A percentile compares a stretch with the other conserved stretches of the same genome.
Conservation (phyloP, 352 stramenopile species). For the Globisporangium yorkense region DNA sequence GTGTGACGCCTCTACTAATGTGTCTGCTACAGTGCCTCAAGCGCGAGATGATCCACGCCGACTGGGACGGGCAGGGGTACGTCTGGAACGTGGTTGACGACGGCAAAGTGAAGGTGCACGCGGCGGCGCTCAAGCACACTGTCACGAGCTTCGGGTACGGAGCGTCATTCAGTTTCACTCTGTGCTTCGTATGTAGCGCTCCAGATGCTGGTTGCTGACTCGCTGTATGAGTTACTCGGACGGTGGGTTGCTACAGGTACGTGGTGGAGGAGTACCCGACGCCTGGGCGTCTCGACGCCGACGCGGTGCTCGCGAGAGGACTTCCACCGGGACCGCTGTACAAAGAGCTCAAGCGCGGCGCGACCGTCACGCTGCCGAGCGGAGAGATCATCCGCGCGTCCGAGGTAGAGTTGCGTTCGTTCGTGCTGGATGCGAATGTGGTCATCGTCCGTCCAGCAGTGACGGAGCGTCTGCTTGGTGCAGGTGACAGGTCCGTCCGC, state of each 20-base stretch:
- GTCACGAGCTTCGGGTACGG: slow-evolving; percentile 74
- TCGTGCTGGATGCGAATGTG: neutral
- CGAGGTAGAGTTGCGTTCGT: slow-evolving; percentile 38
- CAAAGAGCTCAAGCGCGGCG: slow-evolving; percentile 84
- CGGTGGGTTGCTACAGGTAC: slow-evolving; percentile 27
- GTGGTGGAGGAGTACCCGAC: slow-evolving; percentile 72
- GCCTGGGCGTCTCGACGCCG: slow-evolving; percentile 81
- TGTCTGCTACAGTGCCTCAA: slow-evolving; percentile 18
- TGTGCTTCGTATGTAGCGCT: too few relatives aligned
- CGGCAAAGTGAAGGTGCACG: slow-evolving; percentile 50
- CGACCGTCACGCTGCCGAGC: slow-evolving; percentile 76
- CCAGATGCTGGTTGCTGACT: neutral
- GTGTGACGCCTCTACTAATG: too few relatives aligned
- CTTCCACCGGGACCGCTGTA: slow-evolving; percentile 89
- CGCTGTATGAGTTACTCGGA: neutral
- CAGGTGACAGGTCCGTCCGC: slow-evolving; percentile 56
- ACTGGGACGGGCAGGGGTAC: slow-evolving; percentile 46
- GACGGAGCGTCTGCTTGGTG: neutral
- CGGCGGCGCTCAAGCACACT: slow-evolving; percentile 67
- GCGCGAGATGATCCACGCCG: slow-evolving; percentile 44
- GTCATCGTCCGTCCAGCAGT: neutral
- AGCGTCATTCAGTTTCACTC: too few relatives aligned
- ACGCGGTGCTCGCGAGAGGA: slow-evolving; percentile 71
- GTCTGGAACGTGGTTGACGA: slow-evolving; percentile 78
- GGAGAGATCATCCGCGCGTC: slow-evolving; percentile 65